Percentiles rank a stretch among this genome's conserved stretches.
Conservation (phyloP, 192 early-diverging fungal genomes). For the Allomyces macrogynus region DNA sequence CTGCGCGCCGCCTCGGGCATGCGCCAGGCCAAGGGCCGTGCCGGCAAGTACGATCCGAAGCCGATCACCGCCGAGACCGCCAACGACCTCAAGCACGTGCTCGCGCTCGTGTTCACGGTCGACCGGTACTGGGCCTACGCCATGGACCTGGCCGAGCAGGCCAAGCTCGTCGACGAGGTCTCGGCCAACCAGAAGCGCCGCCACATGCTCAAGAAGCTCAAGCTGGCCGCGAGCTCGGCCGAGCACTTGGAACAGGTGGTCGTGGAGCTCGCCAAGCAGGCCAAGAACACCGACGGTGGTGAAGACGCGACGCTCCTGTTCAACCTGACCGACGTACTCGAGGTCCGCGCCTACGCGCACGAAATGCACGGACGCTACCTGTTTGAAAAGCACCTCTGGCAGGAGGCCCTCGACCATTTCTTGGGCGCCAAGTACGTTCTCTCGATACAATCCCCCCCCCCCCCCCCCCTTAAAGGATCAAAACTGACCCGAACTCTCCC, state of each 20-base stretch:
- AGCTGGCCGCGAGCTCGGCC: slow-evolving; percentile 33
- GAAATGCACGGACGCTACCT: background rate
- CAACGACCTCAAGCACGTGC: slow-evolving; percentile 28
- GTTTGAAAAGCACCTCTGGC: background rate
- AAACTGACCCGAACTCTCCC: no score
- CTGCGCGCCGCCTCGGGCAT: slow-evolving; percentile 32
- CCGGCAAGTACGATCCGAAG: slow-evolving; percentile 20
- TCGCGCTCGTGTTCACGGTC: slow-evolving; percentile 42
- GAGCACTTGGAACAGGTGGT: slow-evolving; percentile 12
- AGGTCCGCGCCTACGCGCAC: background rate
- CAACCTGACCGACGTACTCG: background rate
- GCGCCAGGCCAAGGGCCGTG: slow-evolving; percentile 23
- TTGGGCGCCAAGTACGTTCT: background rate
- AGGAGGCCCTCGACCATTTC: background rate
- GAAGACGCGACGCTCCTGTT: background rate
- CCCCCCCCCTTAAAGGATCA: no score
- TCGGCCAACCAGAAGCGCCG: slow-evolving; percentile 30
- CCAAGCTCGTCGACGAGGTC: slow-evolving; percentile 14
- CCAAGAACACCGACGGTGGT: background rate
- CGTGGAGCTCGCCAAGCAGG: background rate
- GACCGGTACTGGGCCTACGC: slow-evolving; percentile 58
- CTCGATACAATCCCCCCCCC: background rate
- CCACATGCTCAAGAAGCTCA: slow-evolving; percentile 40
- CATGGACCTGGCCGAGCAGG: slow-evolving; percentile 44
- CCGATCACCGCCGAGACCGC: slow-evolving; percentile 19